A percentile compares a stretch with the other conserved stretches of the same genome.
phyloP scores from a whole-genome alignment of 2,329 filamentous ascomycete genomes.

The Aspergillus sp. region DNA sequence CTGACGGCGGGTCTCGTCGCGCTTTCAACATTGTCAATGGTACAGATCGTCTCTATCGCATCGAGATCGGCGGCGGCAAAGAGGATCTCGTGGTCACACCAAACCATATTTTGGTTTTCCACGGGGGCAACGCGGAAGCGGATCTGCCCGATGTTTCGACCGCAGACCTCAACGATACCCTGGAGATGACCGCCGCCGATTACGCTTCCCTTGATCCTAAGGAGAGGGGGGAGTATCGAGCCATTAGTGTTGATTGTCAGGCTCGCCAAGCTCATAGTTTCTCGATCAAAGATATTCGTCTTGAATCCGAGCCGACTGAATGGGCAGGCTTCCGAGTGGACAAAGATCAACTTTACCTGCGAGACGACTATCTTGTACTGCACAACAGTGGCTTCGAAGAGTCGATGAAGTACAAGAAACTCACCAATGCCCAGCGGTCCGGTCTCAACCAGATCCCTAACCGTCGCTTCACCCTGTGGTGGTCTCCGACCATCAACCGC shows the following conservation, averaged over 20 bases:
- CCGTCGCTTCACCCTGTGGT: constrained; percentile 96
- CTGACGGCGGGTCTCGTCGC: constrained; percentile 39
- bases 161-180: constrained; percentile 28
- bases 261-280: constrained; percentile 27
- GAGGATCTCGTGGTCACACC: constrained; percentile 44
- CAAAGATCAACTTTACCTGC: constrained; percentile 42
- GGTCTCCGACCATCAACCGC: constrained; percentile 86
- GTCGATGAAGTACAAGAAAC: constrained; percentile 95
- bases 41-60: constrained; percentile 40
- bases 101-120: constrained; percentile 42
- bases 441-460: constrained; percentile 98
- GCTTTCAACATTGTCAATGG: constrained; percentile 44
- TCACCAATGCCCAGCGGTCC: constrained; percentile 92
- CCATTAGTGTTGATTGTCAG: constrained; percentile 24
- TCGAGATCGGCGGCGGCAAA: constrained; percentile 32
- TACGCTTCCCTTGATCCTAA: constrained; percentile 32
- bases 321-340: constrained; percentile 47
- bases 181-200: constrained; percentile 40
- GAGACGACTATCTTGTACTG: constrained; percentile 41
- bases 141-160: constrained; percentile 9
- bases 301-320: constrained; percentile 36
- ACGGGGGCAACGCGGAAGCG: constrained; percentile 22
- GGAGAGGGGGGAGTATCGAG: constrained; percentile 28
- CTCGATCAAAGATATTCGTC: constrained; percentile 32
- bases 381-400: constrained; percentile 46